Evolutionary conservation across 2,329 filamentous ascomycete species (phyloP).

Genomic region (Aureobasidium sp.): DNA sequence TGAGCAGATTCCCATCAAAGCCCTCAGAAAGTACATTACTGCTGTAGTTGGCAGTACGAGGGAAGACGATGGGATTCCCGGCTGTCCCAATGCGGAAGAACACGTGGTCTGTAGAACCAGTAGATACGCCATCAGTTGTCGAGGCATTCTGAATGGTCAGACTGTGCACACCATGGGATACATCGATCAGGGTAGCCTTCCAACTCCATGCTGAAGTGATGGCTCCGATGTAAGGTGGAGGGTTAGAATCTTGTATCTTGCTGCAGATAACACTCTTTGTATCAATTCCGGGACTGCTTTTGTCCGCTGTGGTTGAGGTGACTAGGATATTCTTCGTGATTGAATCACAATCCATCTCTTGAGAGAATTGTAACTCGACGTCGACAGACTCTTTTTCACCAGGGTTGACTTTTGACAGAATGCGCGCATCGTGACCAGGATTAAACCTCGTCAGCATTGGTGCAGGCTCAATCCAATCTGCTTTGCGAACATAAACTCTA

Average conservation of each 20-base stretch:
- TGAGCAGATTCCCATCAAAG: conserved; percentile 33
- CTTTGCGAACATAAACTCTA: conserved; percentile 52
- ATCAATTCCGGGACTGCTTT: conserved; percentile 39
- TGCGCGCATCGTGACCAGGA: conserved; percentile 54
- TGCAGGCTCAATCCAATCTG: conserved; percentile 43
- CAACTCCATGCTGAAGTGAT: conserved; percentile 50
- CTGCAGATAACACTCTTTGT: conserved; percentile 40
- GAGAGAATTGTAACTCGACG: conserved; percentile 53
- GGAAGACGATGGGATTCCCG: conserved; percentile 56
- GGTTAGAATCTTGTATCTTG: conserved; percentile 31
- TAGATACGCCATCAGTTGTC: conserved; percentile 37
- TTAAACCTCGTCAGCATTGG: conserved; percentile 55
- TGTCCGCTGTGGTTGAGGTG: conserved; percentile 47
- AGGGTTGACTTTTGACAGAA: conserved; percentile 43
- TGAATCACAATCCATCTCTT: conserved; percentile 54
- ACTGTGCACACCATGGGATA: conserved; percentile 55
- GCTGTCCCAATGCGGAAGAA: conserved; percentile 52
- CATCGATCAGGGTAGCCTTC: conserved; percentile 46
- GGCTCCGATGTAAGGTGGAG: conserved; percentile 38
- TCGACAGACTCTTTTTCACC: conserved; percentile 38
- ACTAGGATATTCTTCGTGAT: conserved; percentile 46
- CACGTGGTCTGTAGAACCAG: conserved; percentile 53
- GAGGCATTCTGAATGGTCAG: conserved; percentile 51
- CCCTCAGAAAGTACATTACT: conserved; percentile 43
- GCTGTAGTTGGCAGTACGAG: conserved; percentile 52